A percentile compares a stretch with the other conserved stretches of the same genome.
These are phyloP conservation scores for Mucor saturninus DNA, from an alignment of 371 early-diverging fungal genomes.

Conservation along the genomic window DNA sequence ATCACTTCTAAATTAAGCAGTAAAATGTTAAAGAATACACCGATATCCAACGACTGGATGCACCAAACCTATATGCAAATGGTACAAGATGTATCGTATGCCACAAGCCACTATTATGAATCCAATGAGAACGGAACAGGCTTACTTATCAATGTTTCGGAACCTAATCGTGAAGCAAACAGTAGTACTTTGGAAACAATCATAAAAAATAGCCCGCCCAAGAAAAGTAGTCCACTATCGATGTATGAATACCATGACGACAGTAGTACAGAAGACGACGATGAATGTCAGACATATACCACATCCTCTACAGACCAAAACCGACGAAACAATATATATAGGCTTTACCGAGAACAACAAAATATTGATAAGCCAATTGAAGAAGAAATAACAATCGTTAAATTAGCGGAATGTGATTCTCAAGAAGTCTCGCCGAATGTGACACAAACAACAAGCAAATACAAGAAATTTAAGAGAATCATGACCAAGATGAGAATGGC, in stretches of 20 bases:
- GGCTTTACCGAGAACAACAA: conserved; percentile 16
- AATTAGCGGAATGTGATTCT: neutral
- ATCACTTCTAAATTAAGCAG: conserved; percentile 16
- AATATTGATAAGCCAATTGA: conserved; percentile 2
- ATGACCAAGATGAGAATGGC: conserved; percentile 22
- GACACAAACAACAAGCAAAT: neutral
- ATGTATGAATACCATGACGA: neutral
- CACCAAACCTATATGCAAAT: conserved; percentile 24
- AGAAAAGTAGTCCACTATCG: neutral
- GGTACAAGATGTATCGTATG: conserved; percentile 20
- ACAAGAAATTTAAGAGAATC: conserved; percentile 6
- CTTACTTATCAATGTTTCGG: neutral
- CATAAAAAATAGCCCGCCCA: neutral
- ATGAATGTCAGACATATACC: conserved; percentile 13
- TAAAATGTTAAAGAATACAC: conserved; percentile 15
- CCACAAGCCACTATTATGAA: conserved; percentile 13
- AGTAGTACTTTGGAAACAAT: neutral
- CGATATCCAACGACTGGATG: conserved; percentile 20
- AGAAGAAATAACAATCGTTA: neutral
- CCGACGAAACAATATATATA: conserved; percentile 15
- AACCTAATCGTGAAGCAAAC: neutral
- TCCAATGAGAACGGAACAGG: neutral
- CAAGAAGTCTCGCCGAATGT: neutral
- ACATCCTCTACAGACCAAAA: conserved; percentile 19
- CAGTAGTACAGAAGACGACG: neutral